Evolutionary conservation across 305 asterid species (phyloP), one percentile per base, ranked within the genome.

Genomic region (Petunia hybrid): DNA sequence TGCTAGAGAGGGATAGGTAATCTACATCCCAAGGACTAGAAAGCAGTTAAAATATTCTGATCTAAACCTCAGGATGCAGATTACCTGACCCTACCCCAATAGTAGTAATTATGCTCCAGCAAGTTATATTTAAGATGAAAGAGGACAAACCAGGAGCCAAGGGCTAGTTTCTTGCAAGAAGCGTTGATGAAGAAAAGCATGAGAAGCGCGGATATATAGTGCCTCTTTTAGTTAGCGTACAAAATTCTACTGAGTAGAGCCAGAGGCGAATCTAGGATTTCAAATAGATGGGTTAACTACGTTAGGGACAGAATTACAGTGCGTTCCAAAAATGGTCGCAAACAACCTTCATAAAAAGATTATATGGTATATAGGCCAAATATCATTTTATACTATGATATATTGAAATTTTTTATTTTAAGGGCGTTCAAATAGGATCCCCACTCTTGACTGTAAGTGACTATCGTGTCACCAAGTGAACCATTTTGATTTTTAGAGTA

Each of bases 1-100:
- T 70, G 77, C 4, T 59, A 45, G 77, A 43, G 42, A 70, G 77
- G 59, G 22, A 46, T 71, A 45, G 42, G 77, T 71, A 71, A 71
- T 71, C 77, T 70, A 12, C 77, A 45, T 70, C 60, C 77, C 77
- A n/a, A 45, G 77, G 77, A 45, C 59, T 69, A 69, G 77, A 45
- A 60, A 7, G 69, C 69, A 63, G 40, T 39, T 22, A 2, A 63
- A 36, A 42, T 7, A 68, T 22, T 22, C 14, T 41, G 76, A 68
- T 68, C 76, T 68, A 68, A 41, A n/a, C 76, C 39, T 68, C 76
- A 68, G 76, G 76, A 68, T 68, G 76, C 56, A 68, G 76, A 68
- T 68, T 68, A 68, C 76, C 48, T 22, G 12, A 68, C 53, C 76
- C 76, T 68, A 46, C 41, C 76, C 74, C 51, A 66, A 66, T 66